Percentiles rank a stretch among this genome's conserved stretches.
Evolutionary conservation across 1,139 yeast genomes (phyloP).

Genomic region (Geotrichum klebahnii): DNA sequence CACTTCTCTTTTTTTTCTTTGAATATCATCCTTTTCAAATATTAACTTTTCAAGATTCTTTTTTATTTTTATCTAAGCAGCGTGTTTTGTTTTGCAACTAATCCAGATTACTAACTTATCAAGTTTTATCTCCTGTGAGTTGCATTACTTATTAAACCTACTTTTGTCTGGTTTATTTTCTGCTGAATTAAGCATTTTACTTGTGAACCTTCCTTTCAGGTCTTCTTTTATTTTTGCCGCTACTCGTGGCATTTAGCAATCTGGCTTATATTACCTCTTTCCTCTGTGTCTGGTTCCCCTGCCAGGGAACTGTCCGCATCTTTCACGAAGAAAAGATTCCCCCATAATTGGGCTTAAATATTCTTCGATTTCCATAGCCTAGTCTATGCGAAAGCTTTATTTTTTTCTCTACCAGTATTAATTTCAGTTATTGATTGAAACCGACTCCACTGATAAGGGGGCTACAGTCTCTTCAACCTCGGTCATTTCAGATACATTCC

Average conservation of each 20-base stretch:
- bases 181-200: background rate
- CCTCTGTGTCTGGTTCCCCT: slow-evolving; percentile 18
- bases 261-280: slow-evolving; percentile 11
- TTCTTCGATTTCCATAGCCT: too few species aligned
- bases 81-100: background rate
- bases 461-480: too few species aligned
- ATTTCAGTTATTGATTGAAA: background rate
- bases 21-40: background rate
- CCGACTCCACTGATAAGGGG: too few species aligned
- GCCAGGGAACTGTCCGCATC: slow-evolving; percentile 21
- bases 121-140: background rate
- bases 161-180: background rate
- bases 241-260: slow-evolving; percentile 16
- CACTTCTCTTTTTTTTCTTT: background rate
- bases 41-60: background rate
- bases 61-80: too few species aligned
- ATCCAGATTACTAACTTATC: background rate
- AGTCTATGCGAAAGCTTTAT: background rate
- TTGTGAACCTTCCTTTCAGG: background rate
- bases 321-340: slow-evolving; percentile 19
- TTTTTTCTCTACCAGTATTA: background rate
- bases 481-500: too few species aligned
- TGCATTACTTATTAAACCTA: background rate
- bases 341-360: slow-evolving; percentile 15
- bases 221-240: slow-evolving; percentile 4